Evolutionary conservation across 2,329 filamentous ascomycete genomes (phyloP), one percentile per base, ranked within the genome.

Genomic region (Xylariaceae sp.): DNA sequence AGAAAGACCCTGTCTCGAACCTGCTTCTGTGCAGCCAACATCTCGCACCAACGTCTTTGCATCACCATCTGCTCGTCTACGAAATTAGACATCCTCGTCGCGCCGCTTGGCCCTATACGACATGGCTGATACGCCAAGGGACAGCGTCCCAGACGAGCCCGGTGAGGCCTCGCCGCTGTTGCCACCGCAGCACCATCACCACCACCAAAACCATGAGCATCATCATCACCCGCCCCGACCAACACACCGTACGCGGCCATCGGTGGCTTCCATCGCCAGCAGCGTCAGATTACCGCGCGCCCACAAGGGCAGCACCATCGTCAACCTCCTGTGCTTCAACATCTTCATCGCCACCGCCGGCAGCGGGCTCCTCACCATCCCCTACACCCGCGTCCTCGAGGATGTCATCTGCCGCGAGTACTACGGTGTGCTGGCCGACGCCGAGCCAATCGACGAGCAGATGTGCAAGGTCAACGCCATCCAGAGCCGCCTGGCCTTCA

Each of bases 401-500:
- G 63, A 68, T 48, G 61, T 67, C 26, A 47, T 67, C 16, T 69
- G 66, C 47, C 64, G 61, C 39, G 42, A 54, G 32, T 60, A 64
- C 39, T 67, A 66, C 41, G 61, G 56, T 15, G 33, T 50, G 17
- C 6, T 6, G 13, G 13, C 8, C 30, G 6, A 4, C 30, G 13
- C 30, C 43, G 44, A 34, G 3, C 37, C 36, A 29, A 44, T 42
- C 19, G 38, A 44, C 41, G 42, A 48, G 37, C 22, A 37, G 9
- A 26, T 42, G 22, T 53, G 51, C 39, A 48, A 48, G 35, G 44
- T 38, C 16, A 35, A 43, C 12, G 34, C 30, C 22, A 38, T 48
- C 12, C 42, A 49, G 31, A 38, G 39, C 1, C 26, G 37, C 3
- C 33, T 47, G 33, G 45, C 47, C 13, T 49, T 42, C 30, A 15